Evolutionary conservation across 1,284 basidiomycete species (phyloP).

Genomic region (Cerrena zonata): DNA sequence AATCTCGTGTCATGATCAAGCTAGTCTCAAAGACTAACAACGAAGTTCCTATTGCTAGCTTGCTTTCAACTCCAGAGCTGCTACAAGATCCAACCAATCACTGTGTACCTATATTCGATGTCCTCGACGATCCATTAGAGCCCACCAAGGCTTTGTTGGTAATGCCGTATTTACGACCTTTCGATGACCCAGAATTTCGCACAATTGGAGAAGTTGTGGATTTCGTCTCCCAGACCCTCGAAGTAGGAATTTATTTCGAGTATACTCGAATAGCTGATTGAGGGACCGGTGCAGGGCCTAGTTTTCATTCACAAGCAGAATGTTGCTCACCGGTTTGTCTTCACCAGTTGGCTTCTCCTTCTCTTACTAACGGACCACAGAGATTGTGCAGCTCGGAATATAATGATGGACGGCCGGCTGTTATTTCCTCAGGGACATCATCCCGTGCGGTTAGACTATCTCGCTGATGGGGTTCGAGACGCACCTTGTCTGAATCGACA

Average conservation of each 20-base stretch:
- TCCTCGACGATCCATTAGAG: constrained; percentile 11
- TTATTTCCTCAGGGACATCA: constrained; percentile 25
- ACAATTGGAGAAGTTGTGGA: constrained; percentile 22
- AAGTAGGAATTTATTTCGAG: too few species aligned
- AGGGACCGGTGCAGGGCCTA: not conserved
- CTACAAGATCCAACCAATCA: constrained; percentile 16
- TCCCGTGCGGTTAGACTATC: constrained; percentile 12
- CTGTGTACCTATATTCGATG: constrained; percentile 20
- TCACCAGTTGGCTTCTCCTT: not conserved
- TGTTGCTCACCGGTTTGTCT: constrained; percentile 17
- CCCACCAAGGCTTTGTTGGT: constrained; percentile 15
- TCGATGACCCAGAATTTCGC: constrained; percentile 19
- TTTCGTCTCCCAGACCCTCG: constrained; percentile 27
- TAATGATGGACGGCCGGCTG: constrained; percentile 31
- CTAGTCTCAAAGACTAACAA: constrained; percentile 15
- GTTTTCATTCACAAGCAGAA: not conserved
- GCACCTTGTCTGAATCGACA: constrained; percentile 21
- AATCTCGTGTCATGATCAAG: not conserved
- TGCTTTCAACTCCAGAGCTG: not conserved
- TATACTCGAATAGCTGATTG: too few species aligned
- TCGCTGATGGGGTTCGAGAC: constrained; percentile 11
- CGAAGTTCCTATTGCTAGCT: not conserved
- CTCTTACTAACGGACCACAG: constrained; percentile 23
- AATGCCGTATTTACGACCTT: constrained; percentile 20
- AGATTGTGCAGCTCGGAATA: constrained; percentile 30